Evolutionary conservation across 2,329 filamentous ascomycete species (phyloP), one percentile per base, ranked within the genome.

Genomic region (Penicillium digitatum): DNA sequence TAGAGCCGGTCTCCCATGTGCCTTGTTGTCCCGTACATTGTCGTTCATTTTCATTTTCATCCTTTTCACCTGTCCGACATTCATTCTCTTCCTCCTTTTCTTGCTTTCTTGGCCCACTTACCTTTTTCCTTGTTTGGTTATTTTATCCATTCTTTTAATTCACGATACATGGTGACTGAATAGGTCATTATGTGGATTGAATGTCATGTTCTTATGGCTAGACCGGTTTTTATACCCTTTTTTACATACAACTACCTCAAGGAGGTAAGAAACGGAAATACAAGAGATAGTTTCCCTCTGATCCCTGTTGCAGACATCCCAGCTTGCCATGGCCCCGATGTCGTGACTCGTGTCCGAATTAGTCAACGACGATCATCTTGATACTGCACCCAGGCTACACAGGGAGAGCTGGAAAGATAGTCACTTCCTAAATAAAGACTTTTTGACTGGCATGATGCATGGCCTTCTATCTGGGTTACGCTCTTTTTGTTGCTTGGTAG

Each of bases 1-100:
- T 76, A 71, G 69, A 67, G 63, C 67, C 55, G 66, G 64, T 57
- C 64, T 67, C 64, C 48, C 35, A 47, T 56, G 49, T 45, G 38
- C 37, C 38, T 50, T 52, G 48, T 46, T 47, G 10, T 47, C n/a
- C 52, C 44, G 18, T 48, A 40, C 31, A n/a, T 44, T 31, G 12
- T 22, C 39, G 24, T 37, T 18, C 22, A 47, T 52, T 16, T 24
- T 39, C 43, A 50, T 52, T 46, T 18, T 22, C 18, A 22, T 31
- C n/a, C 35, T 31, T 46, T 16, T 14, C 38, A 49, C 39, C 39
- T 47, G 27, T 56, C 54, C 40, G 38, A 38, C 56, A 44, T 52
- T 40, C 14, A 26, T 52, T 48, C 8, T 42, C 39, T 32, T 49
- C 10, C n/a, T 45, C 8, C 38, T 37, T 32, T 49, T 14, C n/a